A percentile compares a stretch with the other conserved stretches of the same genome.
Conservation (phyloP, 2,329 filamentous ascomycete genomes). For the Ophiosphaerella korrae region DNA sequence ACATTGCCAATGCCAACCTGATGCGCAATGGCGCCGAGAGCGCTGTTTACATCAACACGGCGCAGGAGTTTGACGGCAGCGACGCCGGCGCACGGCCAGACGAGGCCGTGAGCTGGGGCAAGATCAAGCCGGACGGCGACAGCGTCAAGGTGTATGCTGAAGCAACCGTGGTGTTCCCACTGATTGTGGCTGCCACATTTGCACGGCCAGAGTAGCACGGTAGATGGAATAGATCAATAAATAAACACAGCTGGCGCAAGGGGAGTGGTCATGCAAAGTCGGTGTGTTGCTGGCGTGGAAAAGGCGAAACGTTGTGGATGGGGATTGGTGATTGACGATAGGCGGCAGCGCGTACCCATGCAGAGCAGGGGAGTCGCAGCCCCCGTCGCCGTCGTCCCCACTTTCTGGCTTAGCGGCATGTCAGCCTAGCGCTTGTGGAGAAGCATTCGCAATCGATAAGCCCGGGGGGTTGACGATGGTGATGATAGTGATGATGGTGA, state of each 20-base stretch:
- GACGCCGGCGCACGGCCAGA: conserved; percentile 94
- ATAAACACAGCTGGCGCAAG: neutral
- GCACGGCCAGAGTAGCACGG: conserved; percentile 45
- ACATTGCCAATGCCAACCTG: conserved; percentile 95
- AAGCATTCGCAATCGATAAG: conserved; percentile 26
- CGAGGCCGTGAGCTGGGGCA: conserved; percentile 97
- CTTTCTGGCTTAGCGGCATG: conserved; percentile 20
- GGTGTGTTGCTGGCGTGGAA: conserved; percentile 3
- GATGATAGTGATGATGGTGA: neutral
- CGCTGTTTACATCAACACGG: conserved; percentile 97
- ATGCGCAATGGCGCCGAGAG: conserved; percentile 98
- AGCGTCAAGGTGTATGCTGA: conserved; percentile 83
- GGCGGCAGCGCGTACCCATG: neutral
- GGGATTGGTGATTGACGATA: conserved; percentile 15
- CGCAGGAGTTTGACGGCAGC: conserved; percentile 95
- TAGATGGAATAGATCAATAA: no score
- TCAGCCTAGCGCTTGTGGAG: conserved; percentile 23
- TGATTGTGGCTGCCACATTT: conserved; percentile 71
- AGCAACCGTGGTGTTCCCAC: conserved; percentile 69
- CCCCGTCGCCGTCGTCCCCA: conserved; percentile 15
- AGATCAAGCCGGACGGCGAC: conserved; percentile 88
- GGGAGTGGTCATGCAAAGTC: conserved; percentile 1
- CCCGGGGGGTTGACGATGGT: conserved; percentile 3
- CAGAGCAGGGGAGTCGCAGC: conserved; percentile 24
- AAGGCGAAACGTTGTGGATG: conserved; percentile 18